A percentile compares a stretch with the other conserved stretches of the same genome.
phyloP scores from a whole-genome alignment of 352 stramenopile genomes.

The Phytophthora meadii region DNA sequence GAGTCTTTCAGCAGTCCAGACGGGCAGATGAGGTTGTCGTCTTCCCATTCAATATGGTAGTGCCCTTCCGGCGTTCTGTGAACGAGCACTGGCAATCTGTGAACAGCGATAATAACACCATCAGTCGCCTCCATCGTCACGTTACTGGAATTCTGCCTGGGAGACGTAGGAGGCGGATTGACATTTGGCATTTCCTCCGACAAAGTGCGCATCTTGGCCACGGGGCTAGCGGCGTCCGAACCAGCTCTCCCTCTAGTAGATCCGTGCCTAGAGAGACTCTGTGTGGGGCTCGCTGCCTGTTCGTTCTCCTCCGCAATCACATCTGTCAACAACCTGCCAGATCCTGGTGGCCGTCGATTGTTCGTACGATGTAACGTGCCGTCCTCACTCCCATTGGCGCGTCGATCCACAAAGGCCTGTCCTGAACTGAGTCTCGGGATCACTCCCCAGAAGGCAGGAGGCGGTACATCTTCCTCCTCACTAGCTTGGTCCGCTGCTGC shows the following conservation, averaged over 20 bases:
- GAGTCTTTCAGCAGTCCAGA: conserved; percentile 81
- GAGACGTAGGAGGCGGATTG: conserved; percentile 63
- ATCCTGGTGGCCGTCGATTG: conserved; percentile 17
- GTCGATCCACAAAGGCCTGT: conserved; percentile 83
- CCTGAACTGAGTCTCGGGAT: conserved; percentile 85
- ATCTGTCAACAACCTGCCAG: conserved; percentile 42
- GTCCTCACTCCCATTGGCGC: conserved; percentile 56
- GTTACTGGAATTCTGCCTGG: conserved; percentile 38
- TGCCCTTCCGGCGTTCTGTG: conserved; percentile 67
- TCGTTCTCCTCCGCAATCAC: conserved; percentile 64
- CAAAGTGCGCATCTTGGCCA: conserved; percentile 45
- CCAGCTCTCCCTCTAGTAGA: conserved; percentile 6
- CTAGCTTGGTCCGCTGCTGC: conserved; percentile 13
- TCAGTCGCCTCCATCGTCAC: conserved; percentile 94
- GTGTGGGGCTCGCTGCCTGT: conserved; percentile 4
- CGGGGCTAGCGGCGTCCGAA: conserved; percentile 40
- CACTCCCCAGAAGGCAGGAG: conserved; percentile 52
- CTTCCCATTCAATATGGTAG: conserved; percentile 89
- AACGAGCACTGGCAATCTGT: conserved; percentile 95
- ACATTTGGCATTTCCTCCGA: conserved; percentile 56
- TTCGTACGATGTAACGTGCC: conserved; percentile 26
- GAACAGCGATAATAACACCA: conserved; percentile 96
- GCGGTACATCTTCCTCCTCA: conserved; percentile 32
- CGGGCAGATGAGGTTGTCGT: conserved; percentile 89
- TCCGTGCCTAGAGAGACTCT: conserved; percentile 1